Conservation (phyloP, 257 asterid species). For the Thymus quinquecostatus region DNA sequence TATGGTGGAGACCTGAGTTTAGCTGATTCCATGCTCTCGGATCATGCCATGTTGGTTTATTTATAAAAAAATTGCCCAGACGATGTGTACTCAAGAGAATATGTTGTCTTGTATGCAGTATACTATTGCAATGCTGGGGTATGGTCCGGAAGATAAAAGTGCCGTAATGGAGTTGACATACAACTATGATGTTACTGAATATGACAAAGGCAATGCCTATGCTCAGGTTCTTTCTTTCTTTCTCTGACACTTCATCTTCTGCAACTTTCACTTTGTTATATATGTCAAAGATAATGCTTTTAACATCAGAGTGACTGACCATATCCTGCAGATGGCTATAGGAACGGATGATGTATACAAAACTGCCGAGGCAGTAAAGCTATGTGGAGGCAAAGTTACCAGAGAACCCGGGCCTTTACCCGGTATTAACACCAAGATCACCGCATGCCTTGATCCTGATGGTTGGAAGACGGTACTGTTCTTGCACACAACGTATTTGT, state of each 20-base stretch:
- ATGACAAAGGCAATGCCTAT: constrained; percentile 83
- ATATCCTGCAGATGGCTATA: constrained; percentile 72
- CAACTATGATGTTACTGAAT: constrained; percentile 65
- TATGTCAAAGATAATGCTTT: constrained; percentile 25
- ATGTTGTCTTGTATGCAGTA: constrained; percentile 47
- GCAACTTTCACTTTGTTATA: background rate
- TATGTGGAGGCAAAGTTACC: constrained; percentile 75
- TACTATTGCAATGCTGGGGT: constrained; percentile 74
- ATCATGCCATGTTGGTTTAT: constrained; percentile 9
- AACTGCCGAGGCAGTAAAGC: constrained; percentile 87
- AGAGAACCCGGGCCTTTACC: constrained; percentile 97
- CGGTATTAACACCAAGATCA: constrained; percentile 85
- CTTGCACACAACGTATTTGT: constrained; percentile 24
- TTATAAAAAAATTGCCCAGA: background rate
- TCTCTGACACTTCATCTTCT: constrained; percentile 19
- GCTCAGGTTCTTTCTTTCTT: constrained; percentile 57
- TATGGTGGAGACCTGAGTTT: background rate
- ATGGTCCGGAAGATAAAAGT: constrained; percentile 77
- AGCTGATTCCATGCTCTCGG: constrained; percentile 14
- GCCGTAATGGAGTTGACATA: constrained; percentile 72
- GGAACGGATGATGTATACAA: constrained; percentile 93
- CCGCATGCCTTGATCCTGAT: constrained; percentile 98
- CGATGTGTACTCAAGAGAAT: background rate
- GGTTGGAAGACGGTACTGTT: constrained; percentile 90
- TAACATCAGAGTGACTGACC: constrained; percentile 13